These are phyloP conservation scores for Protea cynaroides DNA, from an alignment of 164 flowering plant species.

Conservation along the genomic window DNA sequence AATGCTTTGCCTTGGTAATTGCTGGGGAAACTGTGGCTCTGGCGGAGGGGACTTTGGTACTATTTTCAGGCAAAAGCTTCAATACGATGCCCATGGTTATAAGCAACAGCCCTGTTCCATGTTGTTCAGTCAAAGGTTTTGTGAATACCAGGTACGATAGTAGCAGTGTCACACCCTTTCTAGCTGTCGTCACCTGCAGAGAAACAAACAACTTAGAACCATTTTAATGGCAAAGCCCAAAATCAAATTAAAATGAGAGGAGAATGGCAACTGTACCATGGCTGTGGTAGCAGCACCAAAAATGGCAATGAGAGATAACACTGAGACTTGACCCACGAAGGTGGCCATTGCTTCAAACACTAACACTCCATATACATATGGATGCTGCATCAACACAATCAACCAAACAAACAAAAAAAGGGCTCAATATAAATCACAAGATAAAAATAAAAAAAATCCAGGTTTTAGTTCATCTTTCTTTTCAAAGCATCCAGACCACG, in stretches of 20 bases:
- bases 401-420: no score
- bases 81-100: slow-evolving; percentile 79
- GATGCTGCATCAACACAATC: slow-evolving; percentile 52
- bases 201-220: no score
- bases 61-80: slow-evolving; percentile 72
- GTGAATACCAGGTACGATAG: slow-evolving; percentile 89
- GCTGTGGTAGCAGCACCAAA: slow-evolving; percentile 98
- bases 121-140: slow-evolving; percentile 90
- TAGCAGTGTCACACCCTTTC: slow-evolving; percentile 83
- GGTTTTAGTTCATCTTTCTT: no score
- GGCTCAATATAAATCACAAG: no score
- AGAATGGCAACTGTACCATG: slow-evolving; percentile 43
- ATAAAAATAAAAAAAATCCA: no score
- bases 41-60: slow-evolving; percentile 6
- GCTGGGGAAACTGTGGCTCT: slow-evolving; percentile 9
- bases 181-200: slow-evolving; percentile 75
- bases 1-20: not conserved
- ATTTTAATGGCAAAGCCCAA: no score
- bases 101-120: slow-evolving; percentile 75
- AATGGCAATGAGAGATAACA: slow-evolving; percentile 84
- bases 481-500: no score
- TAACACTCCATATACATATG: slow-evolving; percentile 81
- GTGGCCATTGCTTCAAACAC: slow-evolving; percentile 98
- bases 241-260: not conserved
- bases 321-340: slow-evolving; percentile 88